Percentiles rank a stretch among this genome's conserved stretches.
Conservation (phyloP, 2,329 filamentous ascomycete species). For the Pezicula carpinea region DNA sequence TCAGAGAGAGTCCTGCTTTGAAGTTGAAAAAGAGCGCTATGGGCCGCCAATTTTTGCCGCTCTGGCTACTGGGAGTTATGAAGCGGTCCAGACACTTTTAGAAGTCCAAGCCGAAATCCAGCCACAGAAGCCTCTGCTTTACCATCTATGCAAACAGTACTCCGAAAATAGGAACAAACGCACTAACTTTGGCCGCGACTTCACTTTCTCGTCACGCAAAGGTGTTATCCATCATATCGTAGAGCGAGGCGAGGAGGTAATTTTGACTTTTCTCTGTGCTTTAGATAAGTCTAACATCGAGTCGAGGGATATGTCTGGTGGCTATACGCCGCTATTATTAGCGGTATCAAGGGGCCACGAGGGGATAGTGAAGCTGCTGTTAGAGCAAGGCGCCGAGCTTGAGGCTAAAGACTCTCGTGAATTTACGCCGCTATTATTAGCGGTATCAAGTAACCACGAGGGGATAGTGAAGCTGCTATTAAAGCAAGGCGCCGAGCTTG, state of each 20-base stretch:
- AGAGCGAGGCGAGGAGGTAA: conserved; percentile 8
- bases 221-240: conserved; percentile 3
- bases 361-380: conserved; percentile 12
- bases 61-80: conserved; percentile 24
- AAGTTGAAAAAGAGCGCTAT: conserved; percentile 28
- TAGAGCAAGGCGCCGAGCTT: conserved; percentile 4
- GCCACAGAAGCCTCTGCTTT: conserved; percentile 3
- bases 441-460: conserved; percentile 1
- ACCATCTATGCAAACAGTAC: conserved; percentile 7
- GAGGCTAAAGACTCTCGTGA: conserved; percentile 4
- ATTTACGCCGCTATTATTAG: conserved; percentile 7
- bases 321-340: conserved; percentile 1
- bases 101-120: conserved; percentile 7
- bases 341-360: conserved; percentile 2
- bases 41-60: conserved; percentile 32
- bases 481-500: background rate
- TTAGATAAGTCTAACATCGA: conserved; percentile 7
- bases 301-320: background rate
- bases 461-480: conserved; percentile 15
- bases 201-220: conserved; percentile 7
- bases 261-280: conserved; percentile 9
- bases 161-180: conserved; percentile 1
- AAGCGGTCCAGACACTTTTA: conserved; percentile 24
- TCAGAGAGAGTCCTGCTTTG: conserved; percentile 13
- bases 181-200: conserved; percentile 3